Base-by-base conservation (phyloP, 2,329 filamentous ascomycete genomes). In the Trichoderma brevicompactum region DNA sequence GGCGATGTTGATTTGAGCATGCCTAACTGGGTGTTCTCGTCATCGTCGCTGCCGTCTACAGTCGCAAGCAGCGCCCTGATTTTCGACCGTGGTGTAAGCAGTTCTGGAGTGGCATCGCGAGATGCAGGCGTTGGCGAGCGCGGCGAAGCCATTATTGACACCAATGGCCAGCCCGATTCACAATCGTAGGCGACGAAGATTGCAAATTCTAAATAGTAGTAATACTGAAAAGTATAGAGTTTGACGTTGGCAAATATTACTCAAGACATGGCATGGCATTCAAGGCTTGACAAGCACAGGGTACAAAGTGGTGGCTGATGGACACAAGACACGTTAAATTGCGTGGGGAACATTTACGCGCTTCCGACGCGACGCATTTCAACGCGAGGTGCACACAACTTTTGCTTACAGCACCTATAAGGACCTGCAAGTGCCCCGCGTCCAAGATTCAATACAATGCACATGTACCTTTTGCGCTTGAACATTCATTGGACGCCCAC, bases 71-170 rank as follows among this genome's bases (percentile, higher is more conserved):
- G 74, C 19, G 84, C 83, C 69, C 77, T 79, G 56, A 88, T 79
- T 69, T 87, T 88, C 19, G 86, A 82, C 46, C 77, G 78, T 6
- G 85, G 85, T 10, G 85, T 77, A 56, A 83, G 44, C 49, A 77
- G 80, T 65, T 80, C 76, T 52, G 81, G 78, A 46, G 76, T 76
- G 54, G 78, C 79, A 67, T 74, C 78, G 69, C 77, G 75, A 60
- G 75, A 79, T 32, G 60, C 74, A 46, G 80, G 80, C 49, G 82
- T 82, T n/a, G 80, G 75, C 61, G 81, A 77, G 71, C 78, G 76
- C 66, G 79, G 75, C 41, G 82, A 82, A 72, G 82, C 77, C 84
- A 87, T 87, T 74, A 69, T 70, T 2, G 55, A 62, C 46, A 54
- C 49, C 64, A 66, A 60, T 65, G 63, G 23, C 52, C 38, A 19